Percentiles rank a stretch among this genome's conserved stretches.
These are phyloP conservation scores for Sporothrix protearum DNA, from an alignment of 2,329 filamentous ascomycete genomes.

Conservation along the genomic window DNA sequence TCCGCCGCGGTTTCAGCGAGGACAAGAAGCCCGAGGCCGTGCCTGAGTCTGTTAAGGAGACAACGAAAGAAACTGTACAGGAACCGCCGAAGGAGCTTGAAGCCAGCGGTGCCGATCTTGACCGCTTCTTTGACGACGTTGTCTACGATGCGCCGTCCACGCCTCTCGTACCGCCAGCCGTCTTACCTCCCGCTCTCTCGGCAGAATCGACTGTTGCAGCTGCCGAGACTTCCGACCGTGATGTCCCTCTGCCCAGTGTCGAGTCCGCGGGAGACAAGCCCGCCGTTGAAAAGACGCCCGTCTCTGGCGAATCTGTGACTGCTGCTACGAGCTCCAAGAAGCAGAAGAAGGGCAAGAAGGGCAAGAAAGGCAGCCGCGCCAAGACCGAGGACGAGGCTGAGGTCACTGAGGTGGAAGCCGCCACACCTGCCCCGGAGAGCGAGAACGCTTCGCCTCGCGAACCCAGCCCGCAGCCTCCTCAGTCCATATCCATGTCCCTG, in stretches of 20 bases:
- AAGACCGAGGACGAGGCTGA: conserved; percentile 6
- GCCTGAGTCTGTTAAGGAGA: background rate
- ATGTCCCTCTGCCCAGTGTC: background rate
- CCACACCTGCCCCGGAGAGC: background rate
- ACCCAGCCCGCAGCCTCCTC: background rate
- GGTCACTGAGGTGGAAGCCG: background rate
- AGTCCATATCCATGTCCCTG: background rate
- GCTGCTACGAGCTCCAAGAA: background rate
- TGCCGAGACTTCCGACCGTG: background rate
- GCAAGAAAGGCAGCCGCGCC: conserved; percentile 18
- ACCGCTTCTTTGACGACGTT: conserved; percentile 20
- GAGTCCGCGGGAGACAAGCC: background rate
- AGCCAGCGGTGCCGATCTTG: conserved; percentile 17
- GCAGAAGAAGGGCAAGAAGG: conserved; percentile 11
- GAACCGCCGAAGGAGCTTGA: background rate
- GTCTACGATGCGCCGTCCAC: background rate
- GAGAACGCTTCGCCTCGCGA: background rate
- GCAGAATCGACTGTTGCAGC: background rate
- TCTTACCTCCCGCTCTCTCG: background rate
- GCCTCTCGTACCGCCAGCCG: background rate
- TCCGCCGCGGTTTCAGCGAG: conserved; percentile 9
- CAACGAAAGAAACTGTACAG: background rate
- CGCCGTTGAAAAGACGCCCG: background rate
- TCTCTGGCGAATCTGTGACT: conserved; percentile 4
- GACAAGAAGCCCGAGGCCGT: conserved; percentile 12